Conservation (phyloP, 2,329 filamentous ascomycete genomes). For the Emergomyces pasteurianus region DNA sequence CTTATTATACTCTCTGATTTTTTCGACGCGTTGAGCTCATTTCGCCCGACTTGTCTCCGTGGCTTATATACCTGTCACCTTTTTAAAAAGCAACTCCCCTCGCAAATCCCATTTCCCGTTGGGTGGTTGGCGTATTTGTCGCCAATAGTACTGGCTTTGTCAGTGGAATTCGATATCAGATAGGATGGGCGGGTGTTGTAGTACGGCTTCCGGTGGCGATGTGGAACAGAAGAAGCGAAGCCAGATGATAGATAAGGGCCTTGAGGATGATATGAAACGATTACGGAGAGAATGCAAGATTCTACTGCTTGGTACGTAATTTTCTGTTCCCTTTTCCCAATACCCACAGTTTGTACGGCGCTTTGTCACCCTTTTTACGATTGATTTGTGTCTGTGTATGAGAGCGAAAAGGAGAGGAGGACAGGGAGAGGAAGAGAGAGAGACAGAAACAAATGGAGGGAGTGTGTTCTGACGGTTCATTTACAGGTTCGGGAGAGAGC, state of each 20-base stretch:
- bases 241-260: conserved; percentile 82
- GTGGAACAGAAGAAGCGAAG: conserved; percentile 90
- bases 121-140: background rate
- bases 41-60: background rate
- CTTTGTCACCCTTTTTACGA: conserved; percentile 4
- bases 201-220: conserved; percentile 66
- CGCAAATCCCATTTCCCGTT: background rate
- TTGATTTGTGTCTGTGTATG: conserved; percentile 4
- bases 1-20: too few species aligned
- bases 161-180: background rate
- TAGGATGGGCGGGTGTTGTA: conserved; percentile 86
- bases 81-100: background rate
- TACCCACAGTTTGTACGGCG: conserved; percentile 4
- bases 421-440: background rate
- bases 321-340: background rate
- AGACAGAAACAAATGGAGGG: background rate
- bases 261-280: conserved; percentile 89
- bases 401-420: background rate
- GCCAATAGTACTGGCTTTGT: background rate
- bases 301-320: conserved; percentile 66
- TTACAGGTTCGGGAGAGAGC: conserved; percentile 84
- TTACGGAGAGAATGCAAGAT: conserved; percentile 98
- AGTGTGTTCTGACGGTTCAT: conserved; percentile 7
- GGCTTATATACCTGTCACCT: background rate
- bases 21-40: too few species aligned